Evolutionary conservation across 192 early-diverging fungal species (phyloP).

Genomic region (Radiomyces spectabilis): DNA sequence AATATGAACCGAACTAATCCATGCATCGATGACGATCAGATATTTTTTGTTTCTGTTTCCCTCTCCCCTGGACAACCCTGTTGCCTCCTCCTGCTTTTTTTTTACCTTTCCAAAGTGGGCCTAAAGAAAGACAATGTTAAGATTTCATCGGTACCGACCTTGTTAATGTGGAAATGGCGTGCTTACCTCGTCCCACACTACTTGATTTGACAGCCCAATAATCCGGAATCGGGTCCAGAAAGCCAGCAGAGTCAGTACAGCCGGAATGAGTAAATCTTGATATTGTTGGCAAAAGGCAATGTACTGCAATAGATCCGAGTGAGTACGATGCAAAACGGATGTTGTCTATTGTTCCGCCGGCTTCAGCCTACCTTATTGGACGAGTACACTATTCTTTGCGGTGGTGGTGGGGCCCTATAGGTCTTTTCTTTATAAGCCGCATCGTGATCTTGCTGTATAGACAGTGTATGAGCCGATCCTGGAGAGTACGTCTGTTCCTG

Average conservation of each 20-base stretch:
- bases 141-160: background rate
- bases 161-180: constrained; percentile 11
- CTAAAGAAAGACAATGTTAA: background rate
- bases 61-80: background rate
- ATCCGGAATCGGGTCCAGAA: constrained; percentile 60
- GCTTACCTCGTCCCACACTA: constrained; percentile 72
- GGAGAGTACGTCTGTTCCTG: constrained; percentile 6
- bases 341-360: too few relatives aligned
- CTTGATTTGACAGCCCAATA: constrained; percentile 50
- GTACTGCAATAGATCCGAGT: constrained; percentile 15
- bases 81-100: background rate
- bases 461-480: constrained; percentile 4
- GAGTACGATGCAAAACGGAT: background rate
- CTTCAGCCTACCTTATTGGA: constrained; percentile 35
- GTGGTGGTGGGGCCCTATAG: too few relatives aligned
- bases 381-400: constrained; percentile 28
- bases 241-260: constrained; percentile 50
- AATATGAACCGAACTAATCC: constrained; percentile 94
- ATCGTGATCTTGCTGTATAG: too few relatives aligned
- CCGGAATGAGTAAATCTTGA: constrained; percentile 38
- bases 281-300: constrained; percentile 39
- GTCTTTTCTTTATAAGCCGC: too few relatives aligned
- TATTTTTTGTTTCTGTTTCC: too few relatives aligned
- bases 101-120: constrained; percentile 18
- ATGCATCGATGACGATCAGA: too few relatives aligned